Evolutionary conservation across 1,284 basidiomycete species (phyloP).

Genomic region (Ceratobasidium theobromae): DNA sequence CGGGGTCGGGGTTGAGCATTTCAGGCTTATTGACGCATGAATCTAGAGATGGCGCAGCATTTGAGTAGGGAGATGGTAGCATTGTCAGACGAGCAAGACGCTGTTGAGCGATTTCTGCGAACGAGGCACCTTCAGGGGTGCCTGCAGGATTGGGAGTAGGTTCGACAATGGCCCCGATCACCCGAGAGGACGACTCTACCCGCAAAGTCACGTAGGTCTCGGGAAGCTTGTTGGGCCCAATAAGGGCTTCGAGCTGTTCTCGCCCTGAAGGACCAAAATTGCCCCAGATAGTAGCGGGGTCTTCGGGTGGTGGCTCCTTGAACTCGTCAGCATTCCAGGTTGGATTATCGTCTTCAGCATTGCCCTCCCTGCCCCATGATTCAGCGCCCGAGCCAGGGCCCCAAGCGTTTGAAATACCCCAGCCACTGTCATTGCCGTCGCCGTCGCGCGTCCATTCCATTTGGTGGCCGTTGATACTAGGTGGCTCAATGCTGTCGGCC

Average conservation of each 20-base stretch:
- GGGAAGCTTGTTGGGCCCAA: constrained; percentile 19
- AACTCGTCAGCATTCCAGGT: constrained; percentile 17
- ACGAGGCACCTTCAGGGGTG: neutral
- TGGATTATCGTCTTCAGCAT: neutral
- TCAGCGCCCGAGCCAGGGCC: neutral
- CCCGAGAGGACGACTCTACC: constrained; percentile 17
- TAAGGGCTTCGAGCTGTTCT: constrained; percentile 20
- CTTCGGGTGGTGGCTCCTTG: constrained; percentile 4
- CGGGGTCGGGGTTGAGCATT: constrained; percentile 4
- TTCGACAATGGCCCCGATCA: constrained; percentile 14
- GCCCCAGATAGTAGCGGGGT: constrained; percentile 15
- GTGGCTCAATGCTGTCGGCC: constrained; percentile 13
- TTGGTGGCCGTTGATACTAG: constrained; percentile 23
- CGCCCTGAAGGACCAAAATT: constrained; percentile 4
- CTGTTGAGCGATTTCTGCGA: constrained; percentile 21
- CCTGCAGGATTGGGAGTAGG: constrained; percentile 9
- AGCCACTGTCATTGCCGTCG: neutral
- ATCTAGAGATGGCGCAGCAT: neutral
- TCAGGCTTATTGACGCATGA: constrained; percentile 11
- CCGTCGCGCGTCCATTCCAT: constrained; percentile 7
- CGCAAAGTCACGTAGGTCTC: constrained; percentile 28
- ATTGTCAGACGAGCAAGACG: constrained; percentile 18
- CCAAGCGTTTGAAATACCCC: neutral
- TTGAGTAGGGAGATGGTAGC: neutral
- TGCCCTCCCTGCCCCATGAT: neutral